phyloP scores from a whole-genome alignment of 768 basidiomycete species.

The Termitomyces eurrhizus region DNA sequence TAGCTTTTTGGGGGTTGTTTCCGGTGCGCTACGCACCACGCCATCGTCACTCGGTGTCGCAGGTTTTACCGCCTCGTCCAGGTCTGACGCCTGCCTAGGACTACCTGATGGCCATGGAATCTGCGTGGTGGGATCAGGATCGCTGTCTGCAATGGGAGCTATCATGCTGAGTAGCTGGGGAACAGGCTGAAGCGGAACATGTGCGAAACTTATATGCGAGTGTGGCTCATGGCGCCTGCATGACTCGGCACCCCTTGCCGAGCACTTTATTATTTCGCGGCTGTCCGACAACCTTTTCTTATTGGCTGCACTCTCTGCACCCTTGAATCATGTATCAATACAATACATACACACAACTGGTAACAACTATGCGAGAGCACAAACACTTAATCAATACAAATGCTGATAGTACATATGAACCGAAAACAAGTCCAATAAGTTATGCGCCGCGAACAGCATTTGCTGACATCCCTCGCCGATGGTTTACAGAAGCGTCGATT shows the following conservation, averaged over 20 bases:
- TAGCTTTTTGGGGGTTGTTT: conserved; percentile 17
- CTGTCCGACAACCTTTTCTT: conserved; percentile 8
- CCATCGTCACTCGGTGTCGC: conserved; percentile 13
- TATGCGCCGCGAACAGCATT: conserved; percentile 45
- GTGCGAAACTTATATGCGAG: conserved; percentile 10
- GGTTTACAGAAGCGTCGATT: conserved; percentile 34
- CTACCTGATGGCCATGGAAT: conserved; percentile 66
- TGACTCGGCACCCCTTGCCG: conserved; percentile 18
- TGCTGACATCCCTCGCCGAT: conserved; percentile 52
- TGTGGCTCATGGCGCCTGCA: conserved; percentile 9
- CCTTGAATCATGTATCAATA: conserved; percentile 8
- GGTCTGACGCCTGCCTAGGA: conserved; percentile 19
- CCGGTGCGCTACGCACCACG: conserved; percentile 8
- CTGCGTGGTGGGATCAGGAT: conserved; percentile 73
- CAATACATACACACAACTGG: conserved; percentile 17
- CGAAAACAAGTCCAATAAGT: conserved; percentile 24
- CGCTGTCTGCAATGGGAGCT: conserved; percentile 56
- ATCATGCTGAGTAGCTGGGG: conserved; percentile 42
- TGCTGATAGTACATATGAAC: conserved; percentile 18
- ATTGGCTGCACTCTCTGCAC: background rate
- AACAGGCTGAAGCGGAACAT: conserved; percentile 20
- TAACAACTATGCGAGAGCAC: conserved; percentile 11
- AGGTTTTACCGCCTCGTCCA: conserved; percentile 2
- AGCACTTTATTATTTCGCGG: conserved; percentile 5
- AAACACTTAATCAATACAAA: conserved; percentile 18